phyloP scores from a whole-genome alignment of 768 basidiomycete species.

The Termitomyces sp. region DNA sequence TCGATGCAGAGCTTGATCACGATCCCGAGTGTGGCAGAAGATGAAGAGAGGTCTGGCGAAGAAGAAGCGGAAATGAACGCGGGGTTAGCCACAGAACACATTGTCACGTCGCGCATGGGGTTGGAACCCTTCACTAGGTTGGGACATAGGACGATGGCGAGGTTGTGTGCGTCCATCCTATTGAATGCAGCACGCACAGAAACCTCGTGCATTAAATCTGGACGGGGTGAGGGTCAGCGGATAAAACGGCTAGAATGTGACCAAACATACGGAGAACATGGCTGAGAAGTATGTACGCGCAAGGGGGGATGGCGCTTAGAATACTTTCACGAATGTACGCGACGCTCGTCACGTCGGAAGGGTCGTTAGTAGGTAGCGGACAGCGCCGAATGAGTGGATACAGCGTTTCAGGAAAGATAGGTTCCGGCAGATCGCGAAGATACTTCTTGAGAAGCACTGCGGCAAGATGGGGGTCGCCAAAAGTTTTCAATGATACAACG shows the following conservation, averaged over 20 bases:
- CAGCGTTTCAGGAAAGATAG: conserved; percentile 67
- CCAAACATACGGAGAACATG: conserved; percentile 52
- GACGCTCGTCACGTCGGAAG: conserved; percentile 52
- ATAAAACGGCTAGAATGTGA: conserved; percentile 1
- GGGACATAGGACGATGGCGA: conserved; percentile 73
- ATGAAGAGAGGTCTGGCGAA: conserved; percentile 15
- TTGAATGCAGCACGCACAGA: conserved; percentile 63
- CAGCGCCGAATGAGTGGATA: conserved; percentile 67
- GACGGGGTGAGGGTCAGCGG: neutral
- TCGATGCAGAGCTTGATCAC: conserved; percentile 76
- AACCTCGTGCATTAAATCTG: conserved; percentile 79
- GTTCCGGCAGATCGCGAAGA: conserved; percentile 72
- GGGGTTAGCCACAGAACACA: conserved; percentile 59
- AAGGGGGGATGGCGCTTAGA: conserved; percentile 63
- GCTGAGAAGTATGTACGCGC: conserved; percentile 69
- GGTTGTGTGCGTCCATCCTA: conserved; percentile 80
- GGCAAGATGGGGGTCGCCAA: conserved; percentile 73
- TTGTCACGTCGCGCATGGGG: conserved; percentile 65
- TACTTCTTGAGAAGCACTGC: conserved; percentile 87
- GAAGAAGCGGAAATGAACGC: conserved; percentile 18
- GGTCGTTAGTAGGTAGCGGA: conserved; percentile 49
- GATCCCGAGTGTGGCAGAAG: conserved; percentile 56
- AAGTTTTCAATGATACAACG: conserved; percentile 72
- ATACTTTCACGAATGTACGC: conserved; percentile 65
- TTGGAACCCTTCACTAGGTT: conserved; percentile 72